Percentiles rank a stretch among this genome's conserved stretches.
Conservation (phyloP, 495 filamentous ascomycete species). For the Lepraria neglecta region DNA sequence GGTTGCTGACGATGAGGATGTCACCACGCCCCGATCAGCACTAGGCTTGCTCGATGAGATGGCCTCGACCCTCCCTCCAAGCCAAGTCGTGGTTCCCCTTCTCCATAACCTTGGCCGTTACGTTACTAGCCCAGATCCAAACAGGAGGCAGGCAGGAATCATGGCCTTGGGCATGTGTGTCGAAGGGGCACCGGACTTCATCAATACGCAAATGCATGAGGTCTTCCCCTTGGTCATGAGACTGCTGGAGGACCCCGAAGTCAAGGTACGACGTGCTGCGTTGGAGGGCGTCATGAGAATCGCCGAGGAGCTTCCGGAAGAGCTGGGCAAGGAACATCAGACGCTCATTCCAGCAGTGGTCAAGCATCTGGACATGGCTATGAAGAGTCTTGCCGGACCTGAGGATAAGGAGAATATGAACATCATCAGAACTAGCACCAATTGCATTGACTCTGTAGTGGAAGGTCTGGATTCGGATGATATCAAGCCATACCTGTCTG, state of each 20-base stretch:
- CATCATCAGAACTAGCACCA: conserved; percentile 83
- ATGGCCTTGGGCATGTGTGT: conserved; percentile 89
- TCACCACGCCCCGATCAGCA: conserved; percentile 81
- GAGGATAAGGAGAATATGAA: conserved; percentile 57
- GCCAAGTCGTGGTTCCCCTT: conserved; percentile 89
- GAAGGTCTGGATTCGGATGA: conserved; percentile 82
- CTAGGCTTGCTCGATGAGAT: conserved; percentile 84
- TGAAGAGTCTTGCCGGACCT: conserved; percentile 57
- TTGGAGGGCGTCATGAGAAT: conserved; percentile 79
- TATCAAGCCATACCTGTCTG: conserved; percentile 70
- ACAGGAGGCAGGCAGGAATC: conserved; percentile 81
- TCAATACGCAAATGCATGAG: conserved; percentile 77
- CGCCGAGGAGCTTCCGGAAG: conserved; percentile 87
- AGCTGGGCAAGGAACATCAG: conserved; percentile 75
- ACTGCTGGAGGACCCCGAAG: conserved; percentile 74
- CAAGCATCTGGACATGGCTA: conserved; percentile 78
- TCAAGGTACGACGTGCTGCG: conserved; percentile 77
- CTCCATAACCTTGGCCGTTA: conserved; percentile 78
- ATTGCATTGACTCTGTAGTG: conserved; percentile 83
- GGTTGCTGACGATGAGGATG: conserved; percentile 69
- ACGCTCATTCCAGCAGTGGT: conserved; percentile 75
- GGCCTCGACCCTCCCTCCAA: conserved; percentile 77
- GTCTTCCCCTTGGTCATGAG: conserved; percentile 81
- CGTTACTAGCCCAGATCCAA: conserved; percentile 62
- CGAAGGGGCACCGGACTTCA: conserved; percentile 94